Percentiles rank a stretch among this genome's conserved stretches.
Conservation (phyloP, 768 basidiomycete genomes). For the Paxillus involutus region DNA sequence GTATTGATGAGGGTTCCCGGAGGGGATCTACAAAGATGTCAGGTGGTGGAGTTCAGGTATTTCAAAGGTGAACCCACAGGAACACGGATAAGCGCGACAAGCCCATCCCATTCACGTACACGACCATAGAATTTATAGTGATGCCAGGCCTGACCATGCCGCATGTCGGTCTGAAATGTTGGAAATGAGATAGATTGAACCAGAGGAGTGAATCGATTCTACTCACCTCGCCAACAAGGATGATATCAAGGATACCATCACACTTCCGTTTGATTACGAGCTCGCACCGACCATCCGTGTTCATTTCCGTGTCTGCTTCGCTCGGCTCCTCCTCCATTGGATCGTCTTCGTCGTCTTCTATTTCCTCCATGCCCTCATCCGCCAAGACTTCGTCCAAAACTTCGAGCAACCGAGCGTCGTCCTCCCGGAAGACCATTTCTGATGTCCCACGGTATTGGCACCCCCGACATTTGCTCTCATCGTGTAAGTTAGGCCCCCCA, state of each 20-base stretch:
- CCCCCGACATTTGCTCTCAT: conserved; percentile 37
- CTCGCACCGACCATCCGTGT: conserved; percentile 18
- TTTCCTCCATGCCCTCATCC: conserved; percentile 16
- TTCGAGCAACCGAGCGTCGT: conserved; percentile 25
- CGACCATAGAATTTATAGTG: conserved; percentile 51
- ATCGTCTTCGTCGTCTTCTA: conserved; percentile 30
- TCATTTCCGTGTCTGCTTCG: conserved; percentile 27
- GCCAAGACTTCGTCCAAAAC: conserved; percentile 5
- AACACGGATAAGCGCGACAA: conserved; percentile 51
- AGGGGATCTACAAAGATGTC: conserved; percentile 8
- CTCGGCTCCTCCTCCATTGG: conserved; percentile 26
- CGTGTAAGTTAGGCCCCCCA: conserved; percentile 41
- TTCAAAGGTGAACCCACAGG: conserved; percentile 23
- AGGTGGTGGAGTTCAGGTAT: not conserved
- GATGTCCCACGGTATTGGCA: conserved; percentile 27
- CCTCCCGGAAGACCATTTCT: conserved; percentile 29
- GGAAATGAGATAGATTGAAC: not conserved
- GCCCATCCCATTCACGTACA: conserved; percentile 57
- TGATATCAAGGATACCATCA: conserved; percentile 56
- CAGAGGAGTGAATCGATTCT: not conserved
- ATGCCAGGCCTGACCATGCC: conserved; percentile 49
- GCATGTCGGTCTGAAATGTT: conserved; percentile 43
- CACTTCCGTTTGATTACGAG: conserved; percentile 37
- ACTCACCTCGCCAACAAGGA: conserved; percentile 59
- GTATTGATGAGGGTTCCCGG: not conserved